Percentiles rank a stretch among this genome's conserved stretches.
Evolutionary conservation across 305 asterid genomes (phyloP).

Genomic region (Lippia alba): DNA sequence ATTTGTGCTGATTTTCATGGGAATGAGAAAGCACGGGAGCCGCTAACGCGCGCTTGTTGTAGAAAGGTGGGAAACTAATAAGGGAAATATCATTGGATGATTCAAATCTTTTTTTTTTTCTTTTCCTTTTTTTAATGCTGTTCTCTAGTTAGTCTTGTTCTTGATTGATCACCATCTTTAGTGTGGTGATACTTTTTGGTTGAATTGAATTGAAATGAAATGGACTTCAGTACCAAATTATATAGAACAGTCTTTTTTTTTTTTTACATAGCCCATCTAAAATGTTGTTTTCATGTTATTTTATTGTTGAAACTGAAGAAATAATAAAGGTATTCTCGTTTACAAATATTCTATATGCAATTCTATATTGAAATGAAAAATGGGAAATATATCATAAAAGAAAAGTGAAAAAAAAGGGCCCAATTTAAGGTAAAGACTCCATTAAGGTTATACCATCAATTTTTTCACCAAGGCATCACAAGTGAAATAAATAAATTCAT

Average conservation of each 20-base stretch:
- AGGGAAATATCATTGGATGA: constrained; percentile 30
- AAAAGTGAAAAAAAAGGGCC: too few species aligned
- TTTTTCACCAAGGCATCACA: neutral
- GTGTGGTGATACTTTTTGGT: constrained; percentile 32
- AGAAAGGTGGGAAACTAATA: constrained; percentile 31
- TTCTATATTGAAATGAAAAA: too few species aligned
- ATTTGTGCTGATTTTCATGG: constrained; percentile 36
- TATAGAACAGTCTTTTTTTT: neutral
- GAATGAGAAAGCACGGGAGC: constrained; percentile 18
- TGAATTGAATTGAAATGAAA: constrained; percentile 22
- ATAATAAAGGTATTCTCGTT: constrained; percentile 14
- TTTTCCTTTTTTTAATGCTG: constrained; percentile 23
- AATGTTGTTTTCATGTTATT: constrained; percentile 8
- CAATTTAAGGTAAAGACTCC: neutral
- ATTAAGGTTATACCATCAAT: neutral
- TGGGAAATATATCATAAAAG: too few species aligned
- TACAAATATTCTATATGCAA: too few species aligned
- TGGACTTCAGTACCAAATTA: neutral
- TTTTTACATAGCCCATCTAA: constrained; percentile 10
- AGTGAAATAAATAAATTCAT: too few species aligned
- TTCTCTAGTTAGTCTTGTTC: constrained; percentile 23
- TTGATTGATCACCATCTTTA: constrained; percentile 34
- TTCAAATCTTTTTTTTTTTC: constrained; percentile 12
- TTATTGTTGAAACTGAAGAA: constrained; percentile 9
- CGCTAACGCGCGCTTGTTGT: constrained; percentile 19